Conservation (phyloP, 2,329 filamentous ascomycete genomes). For the Epichloe uncinata region DNA sequence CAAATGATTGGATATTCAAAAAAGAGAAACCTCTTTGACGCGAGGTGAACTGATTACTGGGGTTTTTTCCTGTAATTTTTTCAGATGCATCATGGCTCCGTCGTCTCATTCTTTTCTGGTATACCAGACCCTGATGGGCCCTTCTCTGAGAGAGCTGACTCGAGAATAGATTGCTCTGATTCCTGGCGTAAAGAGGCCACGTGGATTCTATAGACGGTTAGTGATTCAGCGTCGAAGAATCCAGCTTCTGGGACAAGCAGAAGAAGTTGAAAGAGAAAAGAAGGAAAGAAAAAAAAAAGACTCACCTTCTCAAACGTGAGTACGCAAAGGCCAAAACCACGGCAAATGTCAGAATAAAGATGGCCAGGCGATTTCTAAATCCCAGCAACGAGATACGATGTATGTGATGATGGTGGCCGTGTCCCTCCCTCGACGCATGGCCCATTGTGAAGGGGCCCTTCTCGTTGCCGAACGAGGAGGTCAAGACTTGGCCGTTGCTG, state of each 20-base stretch:
- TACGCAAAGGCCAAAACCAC: slow-evolving; percentile 8
- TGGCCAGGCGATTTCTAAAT: slow-evolving; percentile 8
- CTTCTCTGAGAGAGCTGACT: slow-evolving; percentile 1
- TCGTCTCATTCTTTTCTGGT: background rate
- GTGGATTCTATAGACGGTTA: background rate
- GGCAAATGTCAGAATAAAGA: slow-evolving; percentile 8
- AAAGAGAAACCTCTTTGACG: no score
- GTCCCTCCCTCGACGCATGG: background rate
- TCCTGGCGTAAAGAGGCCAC: background rate
- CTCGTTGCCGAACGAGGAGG: slow-evolving; percentile 1
- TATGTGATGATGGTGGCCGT: background rate
- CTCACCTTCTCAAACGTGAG: slow-evolving; percentile 9
- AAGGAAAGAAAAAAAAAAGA: background rate
- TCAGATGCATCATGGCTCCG: background rate
- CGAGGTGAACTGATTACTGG: no score
- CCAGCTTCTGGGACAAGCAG: no score
- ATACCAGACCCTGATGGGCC: background rate
- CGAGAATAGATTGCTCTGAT: background rate
- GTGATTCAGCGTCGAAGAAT: background rate
- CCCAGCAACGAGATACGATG: slow-evolving; percentile 4
- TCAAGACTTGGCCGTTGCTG: no score
- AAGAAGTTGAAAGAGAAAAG: background rate
- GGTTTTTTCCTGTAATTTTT: background rate
- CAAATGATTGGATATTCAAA: no score
- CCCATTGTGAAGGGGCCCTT: background rate